These are phyloP conservation scores for Vigna hirtella DNA, from an alignment of 306 rosid genomes.

Conservation along the genomic window DNA sequence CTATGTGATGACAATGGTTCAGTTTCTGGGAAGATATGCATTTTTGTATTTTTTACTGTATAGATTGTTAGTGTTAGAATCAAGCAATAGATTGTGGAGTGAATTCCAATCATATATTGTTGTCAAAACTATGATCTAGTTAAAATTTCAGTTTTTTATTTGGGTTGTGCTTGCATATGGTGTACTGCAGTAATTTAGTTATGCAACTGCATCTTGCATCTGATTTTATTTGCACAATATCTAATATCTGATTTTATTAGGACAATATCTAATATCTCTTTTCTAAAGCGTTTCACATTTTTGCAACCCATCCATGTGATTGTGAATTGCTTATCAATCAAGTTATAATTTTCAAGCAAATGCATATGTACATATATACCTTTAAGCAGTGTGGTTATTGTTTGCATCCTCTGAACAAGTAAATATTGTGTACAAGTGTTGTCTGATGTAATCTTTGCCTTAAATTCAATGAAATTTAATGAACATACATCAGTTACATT, in stretches of 20 bases:
- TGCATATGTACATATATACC: neutral
- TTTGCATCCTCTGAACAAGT: neutral
- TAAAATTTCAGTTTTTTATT: neutral
- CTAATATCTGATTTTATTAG: too few relatives aligned
- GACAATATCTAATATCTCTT: neutral
- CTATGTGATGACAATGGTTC: neutral
- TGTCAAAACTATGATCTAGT: neutral
- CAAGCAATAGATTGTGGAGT: neutral
- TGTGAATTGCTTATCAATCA: neutral
- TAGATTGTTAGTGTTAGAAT: neutral
- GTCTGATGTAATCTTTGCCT: neutral
- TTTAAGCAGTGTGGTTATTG: slow-evolving; percentile 4
- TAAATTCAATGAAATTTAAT: slow-evolving; percentile 10
- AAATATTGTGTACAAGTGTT: neutral
- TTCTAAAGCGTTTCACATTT: neutral
- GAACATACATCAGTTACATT: neutral
- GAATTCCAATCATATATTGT: slow-evolving; percentile 16
- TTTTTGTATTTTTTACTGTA: neutral
- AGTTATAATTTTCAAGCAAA: neutral
- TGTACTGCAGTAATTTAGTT: neutral
- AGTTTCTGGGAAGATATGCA: neutral
- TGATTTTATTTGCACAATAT: neutral
- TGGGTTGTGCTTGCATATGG: neutral
- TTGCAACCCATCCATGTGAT: slow-evolving; percentile 22
- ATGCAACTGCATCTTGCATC: neutral